Percentiles rank a stretch among this genome's conserved stretches.
Evolutionary conservation across 2,329 filamentous ascomycete species (phyloP).

Genomic region (Penicillium fuscoglaucum): DNA sequence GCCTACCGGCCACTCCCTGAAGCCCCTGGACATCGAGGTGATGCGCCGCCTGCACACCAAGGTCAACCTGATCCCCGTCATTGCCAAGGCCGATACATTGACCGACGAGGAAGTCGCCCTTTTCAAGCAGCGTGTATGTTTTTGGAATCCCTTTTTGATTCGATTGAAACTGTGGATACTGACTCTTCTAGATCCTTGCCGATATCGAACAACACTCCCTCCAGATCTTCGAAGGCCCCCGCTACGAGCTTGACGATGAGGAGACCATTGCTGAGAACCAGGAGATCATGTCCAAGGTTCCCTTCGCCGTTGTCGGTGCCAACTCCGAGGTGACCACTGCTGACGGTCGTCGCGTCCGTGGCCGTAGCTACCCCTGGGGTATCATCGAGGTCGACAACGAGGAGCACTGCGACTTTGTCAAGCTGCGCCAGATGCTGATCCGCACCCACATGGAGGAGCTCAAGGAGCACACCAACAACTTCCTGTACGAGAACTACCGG

Average conservation of each 20-base stretch:
- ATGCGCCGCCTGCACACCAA: conserved; percentile 99
- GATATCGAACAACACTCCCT: conserved; percentile 97
- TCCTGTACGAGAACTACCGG: conserved; percentile 98
- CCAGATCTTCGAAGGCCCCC: conserved; percentile 97
- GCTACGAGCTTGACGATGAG: conserved; percentile 98
- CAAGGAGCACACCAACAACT: conserved; percentile 99
- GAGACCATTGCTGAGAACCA: conserved; percentile 99
- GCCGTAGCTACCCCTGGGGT: conserved; percentile 96
- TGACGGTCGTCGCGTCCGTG: conserved; percentile 93
- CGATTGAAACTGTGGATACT: conserved; percentile 20
- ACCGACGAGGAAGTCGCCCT: conserved; percentile 92
- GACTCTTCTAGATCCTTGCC: conserved; percentile 72
- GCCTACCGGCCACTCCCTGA: conserved; percentile 95
- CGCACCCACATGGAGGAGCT: conserved; percentile 99
- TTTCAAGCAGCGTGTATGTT: conserved; percentile 92
- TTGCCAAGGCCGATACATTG: conserved; percentile 96
- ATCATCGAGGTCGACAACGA: conserved; percentile 99
- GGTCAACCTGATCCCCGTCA: conserved; percentile 99
- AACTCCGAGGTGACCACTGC: conserved; percentile 89
- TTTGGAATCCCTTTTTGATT: background rate
- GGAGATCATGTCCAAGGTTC: conserved; percentile 99
- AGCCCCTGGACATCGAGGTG: conserved; percentile 97
- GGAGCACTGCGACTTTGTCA: conserved; percentile 99
- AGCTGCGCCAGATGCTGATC: conserved; percentile 99
- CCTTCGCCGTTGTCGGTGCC: conserved; percentile 95